Evolutionary conservation across 2,329 filamentous ascomycete species (phyloP).

Genomic region (Iodosphaeria phyllophila): DNA sequence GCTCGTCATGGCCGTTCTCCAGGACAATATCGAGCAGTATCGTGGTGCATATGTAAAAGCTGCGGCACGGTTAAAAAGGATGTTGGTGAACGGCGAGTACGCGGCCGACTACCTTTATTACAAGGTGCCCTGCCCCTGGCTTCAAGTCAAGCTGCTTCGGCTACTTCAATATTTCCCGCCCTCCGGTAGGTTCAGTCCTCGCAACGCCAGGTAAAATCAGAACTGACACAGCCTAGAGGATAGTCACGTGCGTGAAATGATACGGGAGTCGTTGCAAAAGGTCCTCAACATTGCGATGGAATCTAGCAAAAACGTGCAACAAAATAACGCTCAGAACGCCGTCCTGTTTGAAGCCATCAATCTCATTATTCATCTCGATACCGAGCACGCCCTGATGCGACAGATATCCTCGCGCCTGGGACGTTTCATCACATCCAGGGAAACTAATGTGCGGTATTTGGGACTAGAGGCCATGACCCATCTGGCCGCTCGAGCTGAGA

Average conservation of each 20-base stretch:
- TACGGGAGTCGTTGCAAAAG: slow-evolving; percentile 77
- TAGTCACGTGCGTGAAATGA: slow-evolving; percentile 75
- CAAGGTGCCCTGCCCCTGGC: slow-evolving; percentile 98
- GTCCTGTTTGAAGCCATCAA: slow-evolving; percentile 98
- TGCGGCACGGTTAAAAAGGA: slow-evolving; percentile 70
- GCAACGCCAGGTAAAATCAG: neutral
- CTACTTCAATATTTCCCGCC: slow-evolving; percentile 92
- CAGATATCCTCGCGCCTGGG: slow-evolving; percentile 83
- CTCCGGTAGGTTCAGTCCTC: slow-evolving; percentile 45
- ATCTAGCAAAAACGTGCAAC: slow-evolving; percentile 93
- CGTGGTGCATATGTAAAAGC: slow-evolving; percentile 90
- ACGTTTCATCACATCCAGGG: slow-evolving; percentile 88
- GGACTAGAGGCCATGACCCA: slow-evolving; percentile 97
- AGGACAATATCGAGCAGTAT: slow-evolving; percentile 89
- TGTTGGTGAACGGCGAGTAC: slow-evolving; percentile 80
- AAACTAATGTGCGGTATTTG: slow-evolving; percentile 93
- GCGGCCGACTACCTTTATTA: slow-evolving; percentile 91
- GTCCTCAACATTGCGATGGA: slow-evolving; percentile 86
- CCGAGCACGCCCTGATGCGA: slow-evolving; percentile 85
- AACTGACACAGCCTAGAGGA: slow-evolving; percentile 42
- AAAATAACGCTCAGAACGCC: slow-evolving; percentile 97
- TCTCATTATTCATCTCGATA: slow-evolving; percentile 92
- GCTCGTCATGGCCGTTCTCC: slow-evolving; percentile 80
- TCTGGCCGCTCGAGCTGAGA: slow-evolving; percentile 82
- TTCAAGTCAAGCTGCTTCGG: slow-evolving; percentile 85